A percentile compares a stretch with the other conserved stretches of the same genome.
phyloP scores from a whole-genome alignment of 768 basidiomycete genomes.

The Leccinum imitatum region DNA sequence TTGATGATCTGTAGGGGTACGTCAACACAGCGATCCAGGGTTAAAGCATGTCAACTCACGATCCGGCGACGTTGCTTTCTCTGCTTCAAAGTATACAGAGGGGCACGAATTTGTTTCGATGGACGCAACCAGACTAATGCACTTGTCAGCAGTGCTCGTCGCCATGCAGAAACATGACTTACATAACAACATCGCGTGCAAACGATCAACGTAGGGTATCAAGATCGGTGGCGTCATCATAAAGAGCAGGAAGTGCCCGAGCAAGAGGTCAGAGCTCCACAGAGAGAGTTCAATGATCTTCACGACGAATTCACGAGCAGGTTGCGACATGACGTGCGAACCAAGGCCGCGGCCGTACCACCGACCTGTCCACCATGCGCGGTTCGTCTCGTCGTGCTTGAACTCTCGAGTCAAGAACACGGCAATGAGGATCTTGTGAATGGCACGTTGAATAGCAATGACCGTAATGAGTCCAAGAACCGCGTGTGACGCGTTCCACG shows the following conservation, averaged over 20 bases:
- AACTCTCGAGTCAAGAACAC: constrained; percentile 96
- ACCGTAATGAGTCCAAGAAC: constrained; percentile 91
- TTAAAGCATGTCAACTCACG: constrained; percentile 44
- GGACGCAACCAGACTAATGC: constrained; percentile 88
- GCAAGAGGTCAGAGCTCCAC: constrained; percentile 92
- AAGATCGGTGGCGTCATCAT: constrained; percentile 86
- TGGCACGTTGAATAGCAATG: constrained; percentile 86
- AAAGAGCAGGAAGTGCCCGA: constrained; percentile 86
- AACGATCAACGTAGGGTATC: constrained; percentile 86
- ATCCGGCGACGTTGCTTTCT: constrained; percentile 88
- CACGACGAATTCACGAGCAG: constrained; percentile 94
- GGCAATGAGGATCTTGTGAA: constrained; percentile 92
- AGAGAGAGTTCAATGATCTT: constrained; percentile 96
- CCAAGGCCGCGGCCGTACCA: constrained; percentile 98
- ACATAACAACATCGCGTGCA: constrained; percentile 92
- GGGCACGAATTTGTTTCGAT: constrained; percentile 91
- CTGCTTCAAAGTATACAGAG: constrained; percentile 87
- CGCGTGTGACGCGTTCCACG: constrained; percentile 89
- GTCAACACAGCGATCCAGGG: constrained; percentile 3
- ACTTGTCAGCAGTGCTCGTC: constrained; percentile 16
- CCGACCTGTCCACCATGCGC: constrained; percentile 98
- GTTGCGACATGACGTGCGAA: constrained; percentile 91
- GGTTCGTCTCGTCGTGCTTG: constrained; percentile 98
- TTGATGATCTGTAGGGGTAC: constrained; percentile 61
- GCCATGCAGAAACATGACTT: constrained; percentile 23